Conservation (phyloP, 1,139 yeast genomes). For the Yamadazyma membranifaciens region DNA sequence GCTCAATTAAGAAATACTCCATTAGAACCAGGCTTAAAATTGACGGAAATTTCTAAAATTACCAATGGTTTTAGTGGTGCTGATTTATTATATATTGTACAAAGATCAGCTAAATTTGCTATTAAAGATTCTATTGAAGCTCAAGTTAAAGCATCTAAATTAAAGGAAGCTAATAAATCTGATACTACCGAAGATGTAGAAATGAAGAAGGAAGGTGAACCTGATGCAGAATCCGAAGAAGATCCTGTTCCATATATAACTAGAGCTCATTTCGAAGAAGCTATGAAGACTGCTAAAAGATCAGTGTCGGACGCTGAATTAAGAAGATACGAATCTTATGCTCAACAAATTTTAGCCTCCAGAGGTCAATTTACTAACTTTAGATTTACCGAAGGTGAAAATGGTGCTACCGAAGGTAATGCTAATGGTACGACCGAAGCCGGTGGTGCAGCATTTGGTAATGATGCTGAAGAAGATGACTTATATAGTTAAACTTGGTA, state of each 20-base stretch:
- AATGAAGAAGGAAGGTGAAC: slow-evolving; percentile 41
- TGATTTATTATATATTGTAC: slow-evolving; percentile 94
- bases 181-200: slow-evolving; percentile 58
- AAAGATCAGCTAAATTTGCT: slow-evolving; percentile 98
- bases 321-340: slow-evolving; percentile 98
- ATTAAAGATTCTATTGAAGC: slow-evolving; percentile 98
- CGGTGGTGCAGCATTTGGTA: slow-evolving; percentile 47
- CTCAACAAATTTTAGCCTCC: slow-evolving; percentile 93
- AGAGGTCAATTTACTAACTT: slow-evolving; percentile 88
- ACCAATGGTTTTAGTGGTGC: slow-evolving; percentile 99
- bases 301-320: slow-evolving; percentile 96
- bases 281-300: slow-evolving; percentile 98
- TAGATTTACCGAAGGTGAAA: slow-evolving; percentile 58
- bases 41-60: slow-evolving; percentile 84
- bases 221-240: slow-evolving; percentile 60
- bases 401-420: slow-evolving; percentile 19
- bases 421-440: slow-evolving; percentile 14
- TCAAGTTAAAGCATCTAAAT: slow-evolving; percentile 52
- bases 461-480: slow-evolving; percentile 91
- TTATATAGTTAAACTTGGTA: slow-evolving; percentile 61
- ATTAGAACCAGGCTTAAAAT: slow-evolving; percentile 92
- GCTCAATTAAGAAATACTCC: slow-evolving; percentile 99
- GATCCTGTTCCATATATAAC: slow-evolving; percentile 97
- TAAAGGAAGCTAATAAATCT: slow-evolving; percentile 29
- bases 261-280: slow-evolving; percentile 93